Conservation (phyloP, 371 early-diverging fungal species). For the Mortierella sp. region DNA sequence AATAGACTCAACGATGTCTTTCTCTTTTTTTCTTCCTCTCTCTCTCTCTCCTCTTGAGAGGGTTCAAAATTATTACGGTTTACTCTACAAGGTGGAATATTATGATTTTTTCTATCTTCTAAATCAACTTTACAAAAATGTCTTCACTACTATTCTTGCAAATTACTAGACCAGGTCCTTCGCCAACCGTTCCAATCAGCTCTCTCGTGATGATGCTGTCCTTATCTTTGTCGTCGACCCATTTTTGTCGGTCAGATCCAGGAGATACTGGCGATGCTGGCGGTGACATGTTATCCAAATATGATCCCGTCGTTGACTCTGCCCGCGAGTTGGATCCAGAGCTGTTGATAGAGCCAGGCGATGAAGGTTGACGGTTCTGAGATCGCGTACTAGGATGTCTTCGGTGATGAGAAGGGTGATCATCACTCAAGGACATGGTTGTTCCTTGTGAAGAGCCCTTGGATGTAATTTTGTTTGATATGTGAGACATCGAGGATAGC, state of each 20-base stretch:
- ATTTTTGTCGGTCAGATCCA: not conserved
- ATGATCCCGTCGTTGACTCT: slow-evolving; percentile 25
- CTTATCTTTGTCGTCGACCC: slow-evolving; percentile 37
- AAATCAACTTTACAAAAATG: slow-evolving; percentile 28
- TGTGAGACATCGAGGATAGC: not conserved
- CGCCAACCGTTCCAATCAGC: slow-evolving; percentile 48
- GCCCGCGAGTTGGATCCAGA: slow-evolving; percentile 21
- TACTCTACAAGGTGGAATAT: too few relatives aligned
- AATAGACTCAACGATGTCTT: too few relatives aligned
- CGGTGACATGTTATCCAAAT: not conserved
- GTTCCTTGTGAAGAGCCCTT: slow-evolving; percentile 19
- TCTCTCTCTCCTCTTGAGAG: too few relatives aligned
- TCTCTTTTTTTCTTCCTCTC: too few relatives aligned
- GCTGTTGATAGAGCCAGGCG: slow-evolving; percentile 14
- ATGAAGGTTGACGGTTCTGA: not conserved
- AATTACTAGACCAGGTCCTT: slow-evolving; percentile 41
- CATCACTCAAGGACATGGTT: slow-evolving; percentile 22
- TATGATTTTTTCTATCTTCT: not conserved
- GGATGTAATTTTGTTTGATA: slow-evolving; percentile 14
- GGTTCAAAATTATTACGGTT: too few relatives aligned
- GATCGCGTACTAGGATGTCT: not conserved
- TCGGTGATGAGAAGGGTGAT: not conserved
- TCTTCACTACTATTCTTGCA: slow-evolving; percentile 53
- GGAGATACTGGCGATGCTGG: not conserved
- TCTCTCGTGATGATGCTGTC: slow-evolving; percentile 35